phyloP scores from a whole-genome alignment of 805 yeast species.

The Ascoidea rubescens region DNA sequence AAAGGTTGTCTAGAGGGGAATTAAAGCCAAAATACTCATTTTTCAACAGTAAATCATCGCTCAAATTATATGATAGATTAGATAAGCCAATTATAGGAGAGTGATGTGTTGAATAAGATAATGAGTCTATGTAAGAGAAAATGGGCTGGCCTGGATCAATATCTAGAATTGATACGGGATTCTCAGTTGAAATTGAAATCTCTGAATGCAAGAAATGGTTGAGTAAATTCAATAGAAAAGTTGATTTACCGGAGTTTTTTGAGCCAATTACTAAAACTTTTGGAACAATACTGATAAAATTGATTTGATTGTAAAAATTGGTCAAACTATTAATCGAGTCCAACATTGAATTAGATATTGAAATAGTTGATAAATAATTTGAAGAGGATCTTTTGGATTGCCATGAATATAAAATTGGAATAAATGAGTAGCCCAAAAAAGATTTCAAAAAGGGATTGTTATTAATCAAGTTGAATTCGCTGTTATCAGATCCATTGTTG shows the following conservation, averaged over 20 bases:
- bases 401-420: constrained; percentile 14
- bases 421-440: constrained; percentile 22
- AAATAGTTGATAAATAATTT: constrained; percentile 7
- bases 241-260: constrained; percentile 43
- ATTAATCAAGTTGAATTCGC: not conserved
- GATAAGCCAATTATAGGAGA: constrained; percentile 17
- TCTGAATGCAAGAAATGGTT: constrained; percentile 17
- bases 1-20: constrained; percentile 22
- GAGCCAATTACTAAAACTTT: constrained; percentile 32
- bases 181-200: constrained; percentile 1
- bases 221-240: constrained; percentile 28
- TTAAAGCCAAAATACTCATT: constrained; percentile 25
- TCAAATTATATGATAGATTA: not conserved
- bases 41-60: not conserved
- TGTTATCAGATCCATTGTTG: not conserved
- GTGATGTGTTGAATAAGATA: constrained; percentile 24
- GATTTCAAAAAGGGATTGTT: constrained; percentile 10
- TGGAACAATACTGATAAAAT: not conserved
- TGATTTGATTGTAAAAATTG: not conserved
- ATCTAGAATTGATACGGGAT: constrained; percentile 28
- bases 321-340: not conserved
- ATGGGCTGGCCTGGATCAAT: constrained; percentile 48
- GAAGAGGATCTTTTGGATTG: not conserved
- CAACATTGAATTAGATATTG: constrained; percentile 3
- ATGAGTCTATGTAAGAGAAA: constrained; percentile 30